Conservation (phyloP, 768 basidiomycete species). For the Sistotremastrum niveocremeum region DNA sequence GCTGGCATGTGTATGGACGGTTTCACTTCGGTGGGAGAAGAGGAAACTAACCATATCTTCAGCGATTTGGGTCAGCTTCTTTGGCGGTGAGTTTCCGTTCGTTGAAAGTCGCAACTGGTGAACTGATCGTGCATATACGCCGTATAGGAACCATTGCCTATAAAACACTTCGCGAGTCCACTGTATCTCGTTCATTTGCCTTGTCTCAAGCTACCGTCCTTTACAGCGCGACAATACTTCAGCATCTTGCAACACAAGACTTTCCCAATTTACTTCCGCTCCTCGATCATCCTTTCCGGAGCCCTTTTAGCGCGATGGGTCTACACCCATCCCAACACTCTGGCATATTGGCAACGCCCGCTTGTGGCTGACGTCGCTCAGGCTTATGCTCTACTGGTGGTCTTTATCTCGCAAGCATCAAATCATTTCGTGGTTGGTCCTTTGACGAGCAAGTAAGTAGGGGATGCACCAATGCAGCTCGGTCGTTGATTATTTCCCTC, state of each 20-base stretch:
- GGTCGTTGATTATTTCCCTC: background rate
- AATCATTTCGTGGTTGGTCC: constrained; percentile 67
- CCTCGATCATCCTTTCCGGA: constrained; percentile 41
- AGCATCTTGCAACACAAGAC: constrained; percentile 58
- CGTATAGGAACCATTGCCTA: constrained; percentile 45
- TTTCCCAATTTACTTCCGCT: constrained; percentile 62
- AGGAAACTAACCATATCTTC: background rate
- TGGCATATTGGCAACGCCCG: constrained; percentile 32
- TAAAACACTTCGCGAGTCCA: constrained; percentile 39
- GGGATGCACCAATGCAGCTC: background rate
- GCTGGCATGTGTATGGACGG: constrained; percentile 51
- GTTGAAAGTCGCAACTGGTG: background rate
- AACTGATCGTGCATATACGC: constrained; percentile 3
- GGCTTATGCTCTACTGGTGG: constrained; percentile 38
- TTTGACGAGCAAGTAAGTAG: constrained; percentile 47
- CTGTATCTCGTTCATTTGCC: background rate
- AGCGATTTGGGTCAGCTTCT: constrained; percentile 53
- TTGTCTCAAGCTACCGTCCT: constrained; percentile 1
- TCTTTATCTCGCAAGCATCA: constrained; percentile 34
- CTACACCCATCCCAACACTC: constrained; percentile 40
- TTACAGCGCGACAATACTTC: constrained; percentile 55
- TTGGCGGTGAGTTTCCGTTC: constrained; percentile 31
- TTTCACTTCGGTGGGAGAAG: constrained; percentile 4
- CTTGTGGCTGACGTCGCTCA: constrained; percentile 49
- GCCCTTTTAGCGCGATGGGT: constrained; percentile 46